phyloP scores from a whole-genome alignment of 305 asterid genomes.

The Plantago coronopus region DNA sequence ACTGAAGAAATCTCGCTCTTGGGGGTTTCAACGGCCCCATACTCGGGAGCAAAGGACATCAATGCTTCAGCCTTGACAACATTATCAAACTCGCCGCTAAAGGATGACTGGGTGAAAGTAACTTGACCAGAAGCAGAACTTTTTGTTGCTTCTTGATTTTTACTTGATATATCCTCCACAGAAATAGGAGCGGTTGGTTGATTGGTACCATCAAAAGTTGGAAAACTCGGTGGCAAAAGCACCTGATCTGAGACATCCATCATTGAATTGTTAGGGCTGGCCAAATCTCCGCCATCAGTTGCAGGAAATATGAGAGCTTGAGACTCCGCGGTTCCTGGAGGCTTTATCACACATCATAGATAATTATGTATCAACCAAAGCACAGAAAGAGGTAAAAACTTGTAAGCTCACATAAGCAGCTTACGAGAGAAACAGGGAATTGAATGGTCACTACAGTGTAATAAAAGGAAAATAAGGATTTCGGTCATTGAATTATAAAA shows the following conservation, averaged over 20 bases:
- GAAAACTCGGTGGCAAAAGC: constrained; percentile 70
- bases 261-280: constrained; percentile 73
- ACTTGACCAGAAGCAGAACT: constrained; percentile 47
- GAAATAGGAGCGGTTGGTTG: constrained; percentile 50
- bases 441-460: not conserved
- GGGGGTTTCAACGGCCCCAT: constrained; percentile 87
- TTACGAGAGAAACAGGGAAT: not conserved
- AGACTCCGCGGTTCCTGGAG: constrained; percentile 91
- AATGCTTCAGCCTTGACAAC: constrained; percentile 91
- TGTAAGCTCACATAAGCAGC: too few relatives aligned
- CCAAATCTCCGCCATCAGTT: constrained; percentile 71
- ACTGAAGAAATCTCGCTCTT: constrained; percentile 57
- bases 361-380: constrained; percentile 15
- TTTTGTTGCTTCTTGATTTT: constrained; percentile 57
- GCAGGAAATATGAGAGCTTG: constrained; percentile 56
- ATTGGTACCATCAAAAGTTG: constrained; percentile 68
- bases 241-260: constrained; percentile 86
- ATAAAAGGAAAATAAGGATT: not conserved
- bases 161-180: constrained; percentile 60
- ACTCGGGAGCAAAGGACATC: constrained; percentile 97
- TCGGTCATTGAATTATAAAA: not conserved
- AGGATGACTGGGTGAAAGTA: constrained; percentile 40
- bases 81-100: constrained; percentile 75
- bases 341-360: constrained; percentile 60
- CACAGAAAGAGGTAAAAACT: constrained; percentile 8